These are phyloP conservation scores for Cercospora canescens DNA, from an alignment of 2,329 filamentous ascomycete species.

Conservation along the genomic window DNA sequence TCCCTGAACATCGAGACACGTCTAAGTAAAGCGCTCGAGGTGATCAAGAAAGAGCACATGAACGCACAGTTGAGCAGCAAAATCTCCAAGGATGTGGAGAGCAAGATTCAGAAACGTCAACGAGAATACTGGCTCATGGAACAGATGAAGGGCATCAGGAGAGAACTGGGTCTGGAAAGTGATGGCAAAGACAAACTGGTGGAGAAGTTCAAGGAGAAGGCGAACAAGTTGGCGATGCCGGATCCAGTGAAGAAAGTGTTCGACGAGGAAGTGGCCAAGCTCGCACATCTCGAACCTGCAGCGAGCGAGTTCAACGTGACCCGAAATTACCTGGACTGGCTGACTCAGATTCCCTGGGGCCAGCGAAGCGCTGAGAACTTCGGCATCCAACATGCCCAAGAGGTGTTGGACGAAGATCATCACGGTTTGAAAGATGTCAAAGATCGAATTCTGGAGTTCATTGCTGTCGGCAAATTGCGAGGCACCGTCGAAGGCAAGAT, in stretches of 20 bases:
- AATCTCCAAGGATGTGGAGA: slow-evolving; percentile 96
- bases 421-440: slow-evolving; percentile 98
- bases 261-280: slow-evolving; percentile 96
- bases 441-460: slow-evolving; percentile 96
- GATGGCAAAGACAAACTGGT: slow-evolving; percentile 98
- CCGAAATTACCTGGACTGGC: slow-evolving; percentile 96
- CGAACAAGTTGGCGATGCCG: slow-evolving; percentile 90
- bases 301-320: slow-evolving; percentile 99
- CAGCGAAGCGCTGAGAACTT: slow-evolving; percentile 96
- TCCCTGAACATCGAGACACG: slow-evolving; percentile 89
- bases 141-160: slow-evolving; percentile 97
- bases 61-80: slow-evolving; percentile 96
- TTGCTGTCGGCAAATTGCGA: slow-evolving; percentile 93
- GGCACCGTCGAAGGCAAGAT: slow-evolving; percentile 99
- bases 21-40: slow-evolving; percentile 84
- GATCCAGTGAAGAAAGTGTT: slow-evolving; percentile 97
- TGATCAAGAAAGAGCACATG: slow-evolving; percentile 97
- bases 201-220: slow-evolving; percentile 96
- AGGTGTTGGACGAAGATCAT: slow-evolving; percentile 92
- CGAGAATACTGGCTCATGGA: slow-evolving; percentile 99
- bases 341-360: slow-evolving; percentile 97
- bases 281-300: slow-evolving; percentile 90
- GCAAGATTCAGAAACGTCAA: slow-evolving; percentile 94
- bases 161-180: slow-evolving; percentile 93
- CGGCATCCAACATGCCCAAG: slow-evolving; percentile 85